These are phyloP conservation scores for Protomyces macrosporus DNA, from an alignment of 1,139 yeast genomes.

Conservation along the genomic window DNA sequence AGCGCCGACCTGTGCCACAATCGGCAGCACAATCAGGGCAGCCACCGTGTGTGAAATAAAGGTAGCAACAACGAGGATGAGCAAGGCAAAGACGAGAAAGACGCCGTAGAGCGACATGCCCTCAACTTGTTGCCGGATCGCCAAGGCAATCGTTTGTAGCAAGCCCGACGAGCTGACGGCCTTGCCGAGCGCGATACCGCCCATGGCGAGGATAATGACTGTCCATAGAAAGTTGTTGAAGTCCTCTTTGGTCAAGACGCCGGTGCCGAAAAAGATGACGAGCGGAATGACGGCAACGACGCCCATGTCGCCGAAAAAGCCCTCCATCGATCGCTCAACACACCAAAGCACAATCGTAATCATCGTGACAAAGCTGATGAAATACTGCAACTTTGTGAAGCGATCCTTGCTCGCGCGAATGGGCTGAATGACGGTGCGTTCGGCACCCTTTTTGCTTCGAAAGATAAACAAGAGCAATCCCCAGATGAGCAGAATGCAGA, in stretches of 20 bases:
- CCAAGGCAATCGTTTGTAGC: constrained; percentile 65
- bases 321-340: constrained; percentile 61
- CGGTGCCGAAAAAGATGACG: constrained; percentile 80
- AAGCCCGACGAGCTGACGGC: constrained; percentile 87
- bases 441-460: constrained; percentile 48
- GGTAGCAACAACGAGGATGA: constrained; percentile 79
- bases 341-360: constrained; percentile 83
- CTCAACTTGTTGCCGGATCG: constrained; percentile 56
- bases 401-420: constrained; percentile 54
- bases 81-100: constrained; percentile 66
- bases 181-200: constrained; percentile 88
- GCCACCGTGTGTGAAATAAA: constrained; percentile 96
- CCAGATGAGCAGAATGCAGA: constrained; percentile 67
- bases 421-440: constrained; percentile 53
- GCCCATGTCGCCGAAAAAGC: constrained; percentile 81
- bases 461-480: constrained; percentile 61
- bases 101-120: constrained; percentile 63
- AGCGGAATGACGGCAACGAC: constrained; percentile 80
- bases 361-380: constrained; percentile 59
- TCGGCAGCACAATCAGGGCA: constrained; percentile 80
- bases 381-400: constrained; percentile 68
- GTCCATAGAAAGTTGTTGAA: constrained; percentile 93
- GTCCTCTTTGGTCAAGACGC: constrained; percentile 74
- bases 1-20: constrained; percentile 80
- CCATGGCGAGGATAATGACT: constrained; percentile 89